Evolutionary conservation across 2,329 filamentous ascomycete species (phyloP), one percentile per base, ranked within the genome.

Genomic region (Phyllosticta paracitricarpa): DNA sequence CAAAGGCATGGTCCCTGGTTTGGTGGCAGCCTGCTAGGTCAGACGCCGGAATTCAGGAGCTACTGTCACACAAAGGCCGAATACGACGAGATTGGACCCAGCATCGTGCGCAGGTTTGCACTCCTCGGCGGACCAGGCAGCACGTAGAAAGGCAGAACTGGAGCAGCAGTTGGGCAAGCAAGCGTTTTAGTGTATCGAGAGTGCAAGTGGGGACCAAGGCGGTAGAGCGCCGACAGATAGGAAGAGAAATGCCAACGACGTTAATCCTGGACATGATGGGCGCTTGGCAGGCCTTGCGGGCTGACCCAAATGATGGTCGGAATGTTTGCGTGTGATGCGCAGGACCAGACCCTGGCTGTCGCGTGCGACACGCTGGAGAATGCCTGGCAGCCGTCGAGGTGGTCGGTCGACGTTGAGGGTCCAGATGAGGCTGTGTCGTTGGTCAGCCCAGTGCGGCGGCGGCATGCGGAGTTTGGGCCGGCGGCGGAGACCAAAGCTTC

Each of bases 1-100:
- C 94, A 99, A 82, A 83, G 93, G 72, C 93, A 99, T 74, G 94
- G 94, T 19, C 94, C 94, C 33, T 99, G 94, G 94, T 99, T 99
- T 73, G 94, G 94, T 75, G 94, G 94, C 68, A 96, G 91, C 78
- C 81, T 99, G 77, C 81, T 99, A 64, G 95, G 93, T 61, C 93
- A 97, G 80, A 99, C 94, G 6, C 93, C 95, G 4, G 95, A 99
- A 77, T 99, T 99, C 82, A 86, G 91, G 74, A 97, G 91, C 72
- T 99, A 97, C 79, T 99, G 94, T 80, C 95, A 99, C 77, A 99
- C 78, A 19, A 81, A 80, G 72, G 74, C 74, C 8, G 73, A 76
- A 65, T 59, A 62, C 53, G 61, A 62, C 33, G 57, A 59, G 28
- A 62, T 62, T 58, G 93, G 94, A 19, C 93, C 93, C 17, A 92